Base-by-base conservation (phyloP, 768 basidiomycete genomes). In the Leccinellum luteum region DNA sequence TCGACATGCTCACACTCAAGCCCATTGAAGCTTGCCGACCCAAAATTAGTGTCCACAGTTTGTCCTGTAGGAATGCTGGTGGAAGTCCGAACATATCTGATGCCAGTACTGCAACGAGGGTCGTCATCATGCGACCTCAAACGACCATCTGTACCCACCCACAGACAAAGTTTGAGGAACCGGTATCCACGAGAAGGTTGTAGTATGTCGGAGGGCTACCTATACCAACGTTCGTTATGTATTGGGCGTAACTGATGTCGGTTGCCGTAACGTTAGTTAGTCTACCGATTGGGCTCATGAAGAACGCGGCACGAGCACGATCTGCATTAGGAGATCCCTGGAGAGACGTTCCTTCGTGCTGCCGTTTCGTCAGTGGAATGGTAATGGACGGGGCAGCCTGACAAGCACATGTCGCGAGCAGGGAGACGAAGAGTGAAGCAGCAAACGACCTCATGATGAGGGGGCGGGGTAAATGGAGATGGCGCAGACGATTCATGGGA, bases 181-280 rank as follows among this genome's bases (percentile, higher is more conserved):
- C 70, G 6, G 73, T 74, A 53, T 74, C 74, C 19, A 74, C 53
- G 7, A 70, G 28, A 12, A 73, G 62, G 51, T 64, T 62, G 52
- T 71, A 69, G 45, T 67, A 59, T 12, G 67, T 71, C 7, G 62
- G 38, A 19, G 71, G 72, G 21, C 13, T 52, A 17, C 71, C 69
- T 7, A 73, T 62, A 15, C 66, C 69, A 17, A 73, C 63, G 2
- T 56, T 61, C 1, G 62, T 49, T 13, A 62, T 63, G 56, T 69
- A 74, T 25, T 47, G 45, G 45, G 25, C 21, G 14, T 15, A 47
- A 21, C 6, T 25, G 21, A 25, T 2, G 9, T 47, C 23, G 23
- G 45, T 47, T 15, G 23, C 45, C 13, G 45, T 4, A 10, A 10
- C 15, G 8, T 59, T 60, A 23, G 19, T 53, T n/a, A 51, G 44